Percentiles rank a stretch among this genome's conserved stretches.
Conservation (phyloP, 129 eudicot species). For the Smallanthus sonchifolius region DNA sequence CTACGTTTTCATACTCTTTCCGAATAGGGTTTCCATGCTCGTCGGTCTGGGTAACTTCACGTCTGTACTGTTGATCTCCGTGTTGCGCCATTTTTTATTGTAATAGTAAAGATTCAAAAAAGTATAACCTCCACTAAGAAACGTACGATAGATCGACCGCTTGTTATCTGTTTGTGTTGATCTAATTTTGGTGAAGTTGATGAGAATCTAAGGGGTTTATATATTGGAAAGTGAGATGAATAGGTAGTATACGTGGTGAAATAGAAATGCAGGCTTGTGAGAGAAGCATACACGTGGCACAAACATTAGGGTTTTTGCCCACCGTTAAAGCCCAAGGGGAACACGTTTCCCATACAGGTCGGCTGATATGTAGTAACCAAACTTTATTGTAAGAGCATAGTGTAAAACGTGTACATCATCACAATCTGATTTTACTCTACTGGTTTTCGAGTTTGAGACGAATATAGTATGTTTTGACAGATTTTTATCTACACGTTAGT, state of each 20-base stretch:
- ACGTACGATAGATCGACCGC: no score
- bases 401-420: no score
- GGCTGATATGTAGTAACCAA: background rate
- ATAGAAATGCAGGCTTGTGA: background rate
- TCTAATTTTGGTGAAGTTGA: background rate
- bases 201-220: background rate
- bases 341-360: background rate
- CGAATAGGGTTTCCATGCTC: conserved; percentile 51
- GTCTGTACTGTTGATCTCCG: conserved; percentile 26
- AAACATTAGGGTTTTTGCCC: background rate
- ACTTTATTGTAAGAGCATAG: no score
- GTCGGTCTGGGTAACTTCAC: conserved; percentile 35
- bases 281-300: background rate
- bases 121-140: background rate
- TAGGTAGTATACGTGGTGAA: background rate
- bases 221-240: background rate
- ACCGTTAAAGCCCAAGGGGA: background rate
- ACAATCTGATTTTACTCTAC: no score
- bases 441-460: no score
- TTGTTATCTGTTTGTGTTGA: no score
- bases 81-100: conserved; percentile 46
- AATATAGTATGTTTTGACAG: no score
- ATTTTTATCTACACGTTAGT: no score
- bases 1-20: conserved; percentile 45
- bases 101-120: background rate